Conservation (phyloP, 179 eudicot genomes). For the Carnegiea gigantea region DNA sequence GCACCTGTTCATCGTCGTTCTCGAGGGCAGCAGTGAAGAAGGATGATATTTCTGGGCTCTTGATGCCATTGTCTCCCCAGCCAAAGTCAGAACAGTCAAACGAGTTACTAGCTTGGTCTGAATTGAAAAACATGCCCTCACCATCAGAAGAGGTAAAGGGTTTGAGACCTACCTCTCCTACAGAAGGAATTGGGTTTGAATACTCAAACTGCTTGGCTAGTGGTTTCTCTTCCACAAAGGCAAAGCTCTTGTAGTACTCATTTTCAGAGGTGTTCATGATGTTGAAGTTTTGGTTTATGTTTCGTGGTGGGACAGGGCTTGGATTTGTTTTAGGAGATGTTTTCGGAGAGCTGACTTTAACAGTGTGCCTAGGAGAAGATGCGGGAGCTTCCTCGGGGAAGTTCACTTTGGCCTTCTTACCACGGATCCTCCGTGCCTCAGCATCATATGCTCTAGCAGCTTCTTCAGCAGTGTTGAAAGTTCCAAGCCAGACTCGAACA, state of each 20-base stretch:
- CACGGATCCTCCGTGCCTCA: constrained; percentile 94
- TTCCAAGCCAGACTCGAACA: constrained; percentile 95
- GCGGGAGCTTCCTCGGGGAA: constrained; percentile 59
- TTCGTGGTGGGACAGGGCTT: constrained; percentile 31
- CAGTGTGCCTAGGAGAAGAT: constrained; percentile 35
- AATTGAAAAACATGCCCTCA: constrained; percentile 39
- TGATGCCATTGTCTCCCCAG: constrained; percentile 64
- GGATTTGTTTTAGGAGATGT: constrained; percentile 25
- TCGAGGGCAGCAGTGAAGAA: constrained; percentile 52
- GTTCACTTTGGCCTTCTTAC: constrained; percentile 91
- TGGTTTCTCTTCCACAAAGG: constrained; percentile 60
- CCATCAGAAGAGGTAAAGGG: constrained; percentile 35
- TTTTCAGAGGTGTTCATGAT: constrained; percentile 30
- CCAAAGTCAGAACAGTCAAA: constrained; percentile 69
- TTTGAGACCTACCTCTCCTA: constrained; percentile 35
- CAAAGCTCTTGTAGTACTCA: constrained; percentile 28
- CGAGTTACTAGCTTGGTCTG: constrained; percentile 78
- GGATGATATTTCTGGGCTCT: constrained; percentile 78
- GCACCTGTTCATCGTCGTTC: constrained; percentile 39
- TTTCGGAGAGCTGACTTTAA: constrained; percentile 41
- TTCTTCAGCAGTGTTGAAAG: constrained; percentile 96
- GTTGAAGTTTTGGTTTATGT: constrained; percentile 29
- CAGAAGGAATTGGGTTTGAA: constrained; percentile 24
- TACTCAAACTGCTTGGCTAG: constrained; percentile 29
- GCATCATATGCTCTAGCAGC: constrained; percentile 98